phyloP scores from a whole-genome alignment of 2,329 filamentous ascomycete species.

The Clarireedia homoeocarpa region DNA sequence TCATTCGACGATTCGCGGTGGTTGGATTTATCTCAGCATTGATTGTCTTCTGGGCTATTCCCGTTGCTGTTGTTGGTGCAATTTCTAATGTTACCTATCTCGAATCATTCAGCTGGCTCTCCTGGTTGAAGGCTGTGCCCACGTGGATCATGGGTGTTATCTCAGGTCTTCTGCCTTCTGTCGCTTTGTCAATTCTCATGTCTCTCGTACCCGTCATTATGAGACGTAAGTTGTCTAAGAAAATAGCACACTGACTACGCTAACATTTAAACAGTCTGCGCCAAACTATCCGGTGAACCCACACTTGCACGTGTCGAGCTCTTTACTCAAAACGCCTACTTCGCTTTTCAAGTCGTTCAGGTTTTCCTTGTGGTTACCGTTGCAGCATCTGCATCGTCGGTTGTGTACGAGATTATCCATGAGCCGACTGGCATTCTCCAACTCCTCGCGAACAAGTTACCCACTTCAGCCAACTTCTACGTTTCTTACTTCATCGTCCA shows the following conservation, averaged over 20 bases:
- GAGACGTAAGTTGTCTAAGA: constrained; percentile 47
- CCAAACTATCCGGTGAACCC: constrained; percentile 72
- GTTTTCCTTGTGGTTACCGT: constrained; percentile 85
- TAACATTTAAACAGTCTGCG: constrained; percentile 49
- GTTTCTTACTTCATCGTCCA: constrained; percentile 93
- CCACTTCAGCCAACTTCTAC: constrained; percentile 87
- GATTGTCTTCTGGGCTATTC: constrained; percentile 79
- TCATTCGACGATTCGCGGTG: constrained; percentile 63
- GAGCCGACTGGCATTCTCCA: constrained; percentile 54
- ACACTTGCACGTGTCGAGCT: constrained; percentile 75
- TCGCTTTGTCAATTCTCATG: constrained; percentile 77
- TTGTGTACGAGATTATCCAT: constrained; percentile 53
- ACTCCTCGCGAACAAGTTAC: constrained; percentile 66
- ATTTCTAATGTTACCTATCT: constrained; percentile 79
- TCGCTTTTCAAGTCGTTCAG: constrained; percentile 82
- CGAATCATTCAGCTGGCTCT: constrained; percentile 56
- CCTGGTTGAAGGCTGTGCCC: constrained; percentile 68
- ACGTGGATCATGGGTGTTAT: constrained; percentile 68
- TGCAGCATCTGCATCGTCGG: constrained; percentile 68
- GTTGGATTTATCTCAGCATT: constrained; percentile 66
- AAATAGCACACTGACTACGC: not conserved
- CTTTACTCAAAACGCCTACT: constrained; percentile 86
- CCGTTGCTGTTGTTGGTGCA: constrained; percentile 70
- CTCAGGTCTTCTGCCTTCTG: constrained; percentile 72
- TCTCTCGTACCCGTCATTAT: constrained; percentile 77